Evolutionary conservation across 768 basidiomycete genomes (phyloP).

Genomic region (Suillus variegatus): DNA sequence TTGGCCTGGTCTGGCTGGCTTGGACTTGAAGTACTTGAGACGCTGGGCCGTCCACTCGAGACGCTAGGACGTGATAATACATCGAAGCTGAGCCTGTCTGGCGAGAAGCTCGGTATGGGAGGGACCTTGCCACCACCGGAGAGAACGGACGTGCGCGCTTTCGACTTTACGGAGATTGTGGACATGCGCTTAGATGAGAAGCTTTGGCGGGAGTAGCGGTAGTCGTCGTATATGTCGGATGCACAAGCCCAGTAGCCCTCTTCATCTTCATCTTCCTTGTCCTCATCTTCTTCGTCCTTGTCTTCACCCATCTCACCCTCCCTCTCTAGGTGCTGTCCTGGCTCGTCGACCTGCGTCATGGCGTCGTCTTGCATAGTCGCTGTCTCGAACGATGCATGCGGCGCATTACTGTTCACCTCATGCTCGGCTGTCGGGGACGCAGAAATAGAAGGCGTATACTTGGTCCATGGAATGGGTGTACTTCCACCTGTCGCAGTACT

Average conservation of each 20-base stretch:
- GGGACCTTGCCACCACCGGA: conserved; percentile 23
- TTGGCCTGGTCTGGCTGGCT: not conserved
- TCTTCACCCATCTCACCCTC: conserved; percentile 14
- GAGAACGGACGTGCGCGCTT: conserved; percentile 13
- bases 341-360: not conserved
- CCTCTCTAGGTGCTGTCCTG: not conserved
- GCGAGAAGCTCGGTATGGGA: conserved; percentile 24
- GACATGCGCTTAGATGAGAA: conserved; percentile 36
- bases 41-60: conserved; percentile 10
- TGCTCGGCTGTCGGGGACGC: conserved; percentile 8
- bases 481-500: conserved; percentile 2
- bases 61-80: not conserved
- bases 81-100: conserved; percentile 14
- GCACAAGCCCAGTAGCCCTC: conserved; percentile 63
- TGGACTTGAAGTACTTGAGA: conserved; percentile 1
- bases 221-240: conserved; percentile 78
- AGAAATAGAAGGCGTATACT: conserved; percentile 29
- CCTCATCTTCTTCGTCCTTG: conserved; percentile 22
- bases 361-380: not conserved
- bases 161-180: conserved; percentile 31
- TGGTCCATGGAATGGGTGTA: conserved; percentile 29
- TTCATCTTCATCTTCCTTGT: conserved; percentile 31
- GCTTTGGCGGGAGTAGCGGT: conserved; percentile 69
- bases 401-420: not conserved
- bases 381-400: not conserved